Evolutionary conservation across 495 filamentous ascomycete genomes (phyloP).

Genomic region (Aspergillus biplanus): DNA sequence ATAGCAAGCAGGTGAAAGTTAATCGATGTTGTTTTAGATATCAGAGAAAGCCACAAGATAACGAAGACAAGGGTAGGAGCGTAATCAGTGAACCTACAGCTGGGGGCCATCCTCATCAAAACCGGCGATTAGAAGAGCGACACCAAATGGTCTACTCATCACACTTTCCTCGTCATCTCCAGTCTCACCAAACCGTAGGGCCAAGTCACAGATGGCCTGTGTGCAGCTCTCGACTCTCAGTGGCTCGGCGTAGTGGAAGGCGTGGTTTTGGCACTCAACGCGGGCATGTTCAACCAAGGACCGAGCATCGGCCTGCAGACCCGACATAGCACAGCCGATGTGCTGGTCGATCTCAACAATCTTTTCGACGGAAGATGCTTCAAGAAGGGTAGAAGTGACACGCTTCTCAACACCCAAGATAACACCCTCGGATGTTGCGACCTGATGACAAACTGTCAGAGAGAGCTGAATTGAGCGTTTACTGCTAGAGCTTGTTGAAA

Average conservation of each 20-base stretch:
- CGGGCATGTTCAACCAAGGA: constrained; percentile 97
- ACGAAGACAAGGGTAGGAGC: neutral
- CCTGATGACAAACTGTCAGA: constrained; percentile 47
- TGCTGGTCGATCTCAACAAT: constrained; percentile 99
- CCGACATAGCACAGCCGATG: constrained; percentile 98
- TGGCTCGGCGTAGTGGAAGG: constrained; percentile 94
- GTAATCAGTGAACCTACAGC: constrained; percentile 57
- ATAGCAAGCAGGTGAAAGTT: constrained; percentile 12
- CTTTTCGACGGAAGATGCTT: constrained; percentile 97
- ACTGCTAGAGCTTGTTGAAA: neutral
- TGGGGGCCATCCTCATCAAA: constrained; percentile 97
- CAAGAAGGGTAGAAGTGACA: constrained; percentile 94
- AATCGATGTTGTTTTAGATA: neutral
- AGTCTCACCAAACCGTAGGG: constrained; percentile 93
- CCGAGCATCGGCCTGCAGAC: constrained; percentile 93
- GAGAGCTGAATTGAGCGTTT: constrained; percentile 9
- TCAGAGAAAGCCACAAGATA: no score
- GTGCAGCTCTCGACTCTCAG: constrained; percentile 96
- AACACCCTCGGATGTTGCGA: constrained; percentile 90
- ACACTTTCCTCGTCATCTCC: constrained; percentile 98
- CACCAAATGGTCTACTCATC: constrained; percentile 96
- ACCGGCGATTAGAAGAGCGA: constrained; percentile 93
- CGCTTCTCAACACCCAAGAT: constrained; percentile 98
- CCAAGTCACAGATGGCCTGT: constrained; percentile 97
- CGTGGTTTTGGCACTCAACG: constrained; percentile 94